Conservation (phyloP, 805 yeast species). For the Candida easanensis region DNA sequence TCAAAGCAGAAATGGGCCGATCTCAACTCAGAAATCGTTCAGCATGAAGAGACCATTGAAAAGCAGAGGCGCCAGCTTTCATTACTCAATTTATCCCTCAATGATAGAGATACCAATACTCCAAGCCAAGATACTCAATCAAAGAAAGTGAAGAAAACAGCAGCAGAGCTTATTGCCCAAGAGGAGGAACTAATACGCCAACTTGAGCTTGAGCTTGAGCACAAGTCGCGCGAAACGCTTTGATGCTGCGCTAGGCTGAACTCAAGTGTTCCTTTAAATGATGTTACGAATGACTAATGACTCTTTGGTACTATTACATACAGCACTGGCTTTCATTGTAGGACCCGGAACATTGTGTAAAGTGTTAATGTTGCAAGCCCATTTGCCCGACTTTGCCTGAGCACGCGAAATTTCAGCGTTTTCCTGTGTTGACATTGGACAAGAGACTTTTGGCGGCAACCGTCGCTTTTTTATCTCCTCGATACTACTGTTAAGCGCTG, state of each 20-base stretch:
- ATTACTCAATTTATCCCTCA: constrained; percentile 32
- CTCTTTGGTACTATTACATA: too few relatives aligned
- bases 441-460: background rate
- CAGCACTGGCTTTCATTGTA: too few relatives aligned
- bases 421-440: background rate
- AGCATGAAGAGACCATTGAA: constrained; percentile 41
- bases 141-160: constrained; percentile 9
- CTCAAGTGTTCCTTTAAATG: too few relatives aligned
- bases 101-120: constrained; percentile 15
- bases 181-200: constrained; percentile 46
- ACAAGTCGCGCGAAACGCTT: constrained; percentile 1
- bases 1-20: constrained; percentile 32
- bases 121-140: constrained; percentile 12
- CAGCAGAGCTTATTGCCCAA: constrained; percentile 34
- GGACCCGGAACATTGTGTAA: too few relatives aligned
- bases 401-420: constrained; percentile 2
- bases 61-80: constrained; percentile 42
- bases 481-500: too few relatives aligned
- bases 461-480: too few relatives aligned
- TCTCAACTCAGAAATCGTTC: constrained; percentile 37
- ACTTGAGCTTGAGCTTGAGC: constrained; percentile 38
- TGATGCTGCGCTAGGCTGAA: too few relatives aligned
- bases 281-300: background rate
- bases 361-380: too few relatives aligned
- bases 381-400: background rate